Evolutionary conservation across 371 early-diverging fungal genomes (phyloP).

Genomic region (Mucor mucedo): DNA sequence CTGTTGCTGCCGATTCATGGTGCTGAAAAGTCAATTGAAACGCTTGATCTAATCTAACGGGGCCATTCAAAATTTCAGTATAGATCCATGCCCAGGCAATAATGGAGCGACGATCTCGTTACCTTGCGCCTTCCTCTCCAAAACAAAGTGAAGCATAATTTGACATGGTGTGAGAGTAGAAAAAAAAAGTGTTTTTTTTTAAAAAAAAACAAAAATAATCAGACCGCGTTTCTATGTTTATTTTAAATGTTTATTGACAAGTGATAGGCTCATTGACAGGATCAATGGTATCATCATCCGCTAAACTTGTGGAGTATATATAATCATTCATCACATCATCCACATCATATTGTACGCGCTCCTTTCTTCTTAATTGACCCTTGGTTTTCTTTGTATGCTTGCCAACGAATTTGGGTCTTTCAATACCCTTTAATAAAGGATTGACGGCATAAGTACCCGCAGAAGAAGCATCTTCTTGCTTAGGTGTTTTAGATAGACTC

Average conservation of each 20-base stretch:
- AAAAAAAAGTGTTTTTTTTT: constrained; percentile 1
- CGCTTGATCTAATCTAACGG: constrained; percentile 39
- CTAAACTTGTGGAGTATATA: constrained; percentile 30
- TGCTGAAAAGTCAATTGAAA: constrained; percentile 36
- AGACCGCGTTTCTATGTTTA: neutral
- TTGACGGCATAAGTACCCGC: constrained; percentile 52
- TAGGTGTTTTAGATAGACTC: constrained; percentile 4
- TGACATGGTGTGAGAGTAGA: neutral
- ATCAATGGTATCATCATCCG: constrained; percentile 28
- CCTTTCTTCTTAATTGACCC: constrained; percentile 28
- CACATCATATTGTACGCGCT: constrained; percentile 40
- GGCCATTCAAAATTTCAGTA: neutral
- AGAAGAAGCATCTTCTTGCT: constrained; percentile 1
- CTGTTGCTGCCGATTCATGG: constrained; percentile 15
- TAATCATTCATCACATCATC: constrained; percentile 34
- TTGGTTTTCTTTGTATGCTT: constrained; percentile 26
- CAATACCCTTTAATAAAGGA: constrained; percentile 43
- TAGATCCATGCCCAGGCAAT: neutral
- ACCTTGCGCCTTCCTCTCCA: constrained; percentile 55
- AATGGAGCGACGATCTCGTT: neutral
- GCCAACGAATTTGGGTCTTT: constrained; percentile 41
- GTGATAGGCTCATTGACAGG: constrained; percentile 19
- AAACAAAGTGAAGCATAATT: constrained; percentile 32
- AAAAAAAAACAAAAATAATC: neutral
- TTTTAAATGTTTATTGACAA: neutral